Evolutionary conservation across 2,329 filamentous ascomycete species (phyloP).

Genomic region (Calonectria multiphialidica): DNA sequence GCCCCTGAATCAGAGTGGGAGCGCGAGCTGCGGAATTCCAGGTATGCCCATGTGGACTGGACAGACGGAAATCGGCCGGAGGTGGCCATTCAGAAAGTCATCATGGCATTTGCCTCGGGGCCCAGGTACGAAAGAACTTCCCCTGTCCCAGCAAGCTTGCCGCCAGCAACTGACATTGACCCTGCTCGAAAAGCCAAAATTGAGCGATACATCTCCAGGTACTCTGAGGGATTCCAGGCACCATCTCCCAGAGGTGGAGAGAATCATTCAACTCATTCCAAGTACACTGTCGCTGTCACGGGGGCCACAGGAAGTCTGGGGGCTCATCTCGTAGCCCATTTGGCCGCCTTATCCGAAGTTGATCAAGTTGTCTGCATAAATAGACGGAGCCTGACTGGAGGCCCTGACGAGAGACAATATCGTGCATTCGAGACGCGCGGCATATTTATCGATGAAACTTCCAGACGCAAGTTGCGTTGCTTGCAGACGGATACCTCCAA

Average conservation of each 20-base stretch:
- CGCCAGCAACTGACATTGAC: too few relatives aligned
- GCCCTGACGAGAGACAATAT: not conserved
- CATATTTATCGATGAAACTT: not conserved
- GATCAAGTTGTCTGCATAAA: slow-evolving; percentile 1
- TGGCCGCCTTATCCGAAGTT: not conserved
- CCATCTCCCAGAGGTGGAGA: too few relatives aligned
- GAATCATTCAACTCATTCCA: not conserved
- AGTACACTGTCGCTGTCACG: not conserved
- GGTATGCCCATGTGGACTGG: slow-evolving; percentile 22
- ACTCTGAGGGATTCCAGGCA: too few relatives aligned
- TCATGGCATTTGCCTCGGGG: slow-evolving; percentile 9
- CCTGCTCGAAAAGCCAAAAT: too few relatives aligned
- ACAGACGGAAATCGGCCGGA: slow-evolving; percentile 12
- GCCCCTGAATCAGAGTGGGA: not conserved
- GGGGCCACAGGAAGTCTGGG: slow-evolving; percentile 21
- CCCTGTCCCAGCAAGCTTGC: too few relatives aligned
- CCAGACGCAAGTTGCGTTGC: not conserved
- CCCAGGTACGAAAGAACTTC: not conserved
- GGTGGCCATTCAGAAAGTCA: not conserved
- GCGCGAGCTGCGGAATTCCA: not conserved
- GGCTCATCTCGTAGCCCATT: not conserved
- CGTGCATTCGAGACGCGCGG: not conserved
- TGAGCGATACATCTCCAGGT: not conserved
- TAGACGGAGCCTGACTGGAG: not conserved
- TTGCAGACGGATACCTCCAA: not conserved